Evolutionary conservation across 2,329 filamentous ascomycete species (phyloP), one percentile per base, ranked within the genome.

Genomic region (Aspergillus awamori): DNA sequence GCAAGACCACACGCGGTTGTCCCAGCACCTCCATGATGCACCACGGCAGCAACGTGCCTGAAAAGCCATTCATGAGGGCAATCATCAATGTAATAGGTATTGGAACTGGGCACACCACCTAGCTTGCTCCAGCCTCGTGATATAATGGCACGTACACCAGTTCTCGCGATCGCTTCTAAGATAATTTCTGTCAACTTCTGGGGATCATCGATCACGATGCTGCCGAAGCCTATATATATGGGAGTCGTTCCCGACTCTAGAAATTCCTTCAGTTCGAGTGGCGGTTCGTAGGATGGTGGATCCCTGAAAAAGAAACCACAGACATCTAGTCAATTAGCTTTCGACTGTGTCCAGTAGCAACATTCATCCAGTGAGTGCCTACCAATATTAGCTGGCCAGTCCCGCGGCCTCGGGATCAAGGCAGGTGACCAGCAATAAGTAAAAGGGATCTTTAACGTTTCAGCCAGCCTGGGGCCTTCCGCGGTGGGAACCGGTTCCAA

Each of bases 41-140:
- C 78, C 0, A 87, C 84, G 13, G 79, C 80, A 0, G 81, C 77
- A 1, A 87, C 84, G 15, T 80, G 77, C 61, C 84, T 78, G 63
- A 87, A 87, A 0, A 87, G 75, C 85, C 84, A 87, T 60, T 86
- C 82, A 57, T 86, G 84, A 1, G 84, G 85, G 57, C 80, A 82
- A 62, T 87, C 83, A 4, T 79, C 84, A 4, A 87, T 72, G 64
- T 82, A 82, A 60, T 82, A 82, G 8, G 86, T 74, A 41, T 78
- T 74, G 3, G 65, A 61, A 45, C 64, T 67, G 8, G 67, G 69
- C 8, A 73, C 70, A 8, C 76, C 77, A 41, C 76, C 77, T 17
- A 83, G 72, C 13, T 79, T 77, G 54, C 82, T 81, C 84, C 83
- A 86, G 2, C 84, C 84, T 54, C 81, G 80, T 0, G 83, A 86